A percentile compares a stretch with the other conserved stretches of the same genome.
Conservation (phyloP, 2,329 filamentous ascomycete species). For the Scedosporium boydii region DNA sequence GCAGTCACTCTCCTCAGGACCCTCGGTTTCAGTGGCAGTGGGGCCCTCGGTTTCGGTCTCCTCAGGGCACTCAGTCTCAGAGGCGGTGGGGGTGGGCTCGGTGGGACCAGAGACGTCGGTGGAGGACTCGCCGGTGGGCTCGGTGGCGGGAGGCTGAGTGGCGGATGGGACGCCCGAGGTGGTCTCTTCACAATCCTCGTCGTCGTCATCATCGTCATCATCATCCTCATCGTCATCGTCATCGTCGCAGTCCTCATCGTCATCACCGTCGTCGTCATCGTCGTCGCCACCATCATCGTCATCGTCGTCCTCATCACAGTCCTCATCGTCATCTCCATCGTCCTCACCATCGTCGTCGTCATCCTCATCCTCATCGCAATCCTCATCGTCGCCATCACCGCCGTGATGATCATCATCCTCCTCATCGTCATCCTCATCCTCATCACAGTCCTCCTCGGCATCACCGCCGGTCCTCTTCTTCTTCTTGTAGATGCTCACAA, state of each 20-base stretch:
- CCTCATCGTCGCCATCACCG: neutral
- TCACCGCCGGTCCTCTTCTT: conserved; percentile 7
- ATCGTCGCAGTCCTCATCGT: too few species aligned
- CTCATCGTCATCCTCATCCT: conserved; percentile 5
- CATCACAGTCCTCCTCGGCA: neutral
- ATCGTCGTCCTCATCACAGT: neutral
- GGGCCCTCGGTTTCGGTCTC: neutral
- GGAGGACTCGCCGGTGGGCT: neutral
- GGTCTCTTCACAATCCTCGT: neutral
- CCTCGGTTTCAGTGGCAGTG: neutral
- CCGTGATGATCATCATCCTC: neutral
- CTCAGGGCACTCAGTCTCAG: neutral
- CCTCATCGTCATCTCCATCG: neutral
- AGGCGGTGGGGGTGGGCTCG: neutral
- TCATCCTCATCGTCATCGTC: too few species aligned
- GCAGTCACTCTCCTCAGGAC: neutral
- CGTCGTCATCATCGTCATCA: neutral
- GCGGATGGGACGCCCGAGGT: neutral
- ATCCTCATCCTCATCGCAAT: neutral
- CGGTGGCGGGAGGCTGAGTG: neutral
- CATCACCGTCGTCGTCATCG: too few species aligned
- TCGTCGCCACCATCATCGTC: neutral
- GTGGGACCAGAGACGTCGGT: neutral
- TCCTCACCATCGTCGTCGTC: neutral
- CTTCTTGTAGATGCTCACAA: conserved; percentile 12